Percentiles rank a stretch among this genome's conserved stretches.
These are phyloP conservation scores for Nidularia pulvinata DNA, from an alignment of 768 basidiomycete genomes.

Conservation along the genomic window DNA sequence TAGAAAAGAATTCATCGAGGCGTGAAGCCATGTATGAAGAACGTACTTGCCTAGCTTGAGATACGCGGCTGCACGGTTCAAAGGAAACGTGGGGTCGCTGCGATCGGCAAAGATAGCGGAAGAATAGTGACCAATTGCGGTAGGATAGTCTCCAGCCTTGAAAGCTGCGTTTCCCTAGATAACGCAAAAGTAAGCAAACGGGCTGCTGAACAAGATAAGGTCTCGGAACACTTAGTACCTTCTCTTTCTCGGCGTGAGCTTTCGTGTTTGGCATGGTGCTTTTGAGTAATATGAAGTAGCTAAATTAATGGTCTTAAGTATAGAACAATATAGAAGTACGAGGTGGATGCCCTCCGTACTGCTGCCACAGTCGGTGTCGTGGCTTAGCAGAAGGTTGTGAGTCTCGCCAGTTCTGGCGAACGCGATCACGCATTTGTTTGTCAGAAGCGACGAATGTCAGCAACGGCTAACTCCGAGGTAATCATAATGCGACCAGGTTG, in stretches of 20 bases:
- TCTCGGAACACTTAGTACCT: constrained; percentile 16
- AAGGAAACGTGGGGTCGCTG: constrained; percentile 72
- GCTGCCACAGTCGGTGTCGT: too few relatives aligned
- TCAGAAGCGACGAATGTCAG: too few relatives aligned
- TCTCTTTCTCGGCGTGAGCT: constrained; percentile 34
- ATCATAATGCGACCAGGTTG: too few relatives aligned
- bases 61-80: constrained; percentile 92
- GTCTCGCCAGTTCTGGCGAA: too few relatives aligned
- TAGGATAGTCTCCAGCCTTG: constrained; percentile 75
- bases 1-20: constrained; percentile 1
- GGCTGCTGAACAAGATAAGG: background rate
- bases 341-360: too few relatives aligned
- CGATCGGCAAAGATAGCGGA: constrained; percentile 73
- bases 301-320: background rate
- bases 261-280: constrained; percentile 5
- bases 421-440: too few relatives aligned
- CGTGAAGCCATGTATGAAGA: constrained; percentile 7
- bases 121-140: constrained; percentile 87
- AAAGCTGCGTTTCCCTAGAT: constrained; percentile 85
- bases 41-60: constrained; percentile 95
- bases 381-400: too few relatives aligned
- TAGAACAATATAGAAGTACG: background rate
- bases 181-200: background rate
- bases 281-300: background rate
- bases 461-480: too few relatives aligned